Evolutionary conservation across 495 filamentous ascomycete species (phyloP).

Genomic region (Massariosphaeria phaeospora): DNA sequence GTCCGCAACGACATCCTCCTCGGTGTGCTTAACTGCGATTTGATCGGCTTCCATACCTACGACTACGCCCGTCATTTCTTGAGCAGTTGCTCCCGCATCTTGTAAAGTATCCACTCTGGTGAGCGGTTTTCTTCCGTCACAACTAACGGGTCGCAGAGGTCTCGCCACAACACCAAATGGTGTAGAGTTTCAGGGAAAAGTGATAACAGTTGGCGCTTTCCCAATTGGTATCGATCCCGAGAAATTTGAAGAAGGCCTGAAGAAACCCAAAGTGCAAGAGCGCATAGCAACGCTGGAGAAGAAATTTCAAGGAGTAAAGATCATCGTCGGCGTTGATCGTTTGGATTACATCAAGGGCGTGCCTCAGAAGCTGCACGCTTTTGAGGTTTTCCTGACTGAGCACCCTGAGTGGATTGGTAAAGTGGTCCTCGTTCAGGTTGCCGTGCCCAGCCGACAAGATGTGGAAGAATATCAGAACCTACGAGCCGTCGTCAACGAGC

Average conservation of each 20-base stretch:
- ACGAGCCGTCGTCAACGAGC: slow-evolving; percentile 79
- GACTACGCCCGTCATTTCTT: slow-evolving; percentile 89
- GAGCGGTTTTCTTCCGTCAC: neutral
- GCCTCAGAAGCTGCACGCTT: slow-evolving; percentile 87
- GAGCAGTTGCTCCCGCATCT: slow-evolving; percentile 74
- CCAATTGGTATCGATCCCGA: slow-evolving; percentile 95
- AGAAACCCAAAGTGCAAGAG: slow-evolving; percentile 71
- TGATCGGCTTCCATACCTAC: slow-evolving; percentile 93
- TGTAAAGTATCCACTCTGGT: slow-evolving; percentile 51
- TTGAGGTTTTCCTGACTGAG: slow-evolving; percentile 84
- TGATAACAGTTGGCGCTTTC: slow-evolving; percentile 73
- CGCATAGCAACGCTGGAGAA: slow-evolving; percentile 72
- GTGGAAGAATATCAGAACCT: slow-evolving; percentile 96
- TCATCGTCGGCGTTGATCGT: slow-evolving; percentile 90
- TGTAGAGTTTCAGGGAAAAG: slow-evolving; percentile 69
- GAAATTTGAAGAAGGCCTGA: slow-evolving; percentile 82
- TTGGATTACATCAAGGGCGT: slow-evolving; percentile 96
- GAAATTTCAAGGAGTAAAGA: slow-evolving; percentile 78
- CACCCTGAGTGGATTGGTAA: slow-evolving; percentile 90
- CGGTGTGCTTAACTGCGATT: slow-evolving; percentile 76
- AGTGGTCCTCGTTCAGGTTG: slow-evolving; percentile 88
- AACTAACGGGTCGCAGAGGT: slow-evolving; percentile 47
- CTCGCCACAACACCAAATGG: slow-evolving; percentile 77
- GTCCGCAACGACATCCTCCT: slow-evolving; percentile 76
- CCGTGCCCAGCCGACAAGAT: slow-evolving; percentile 84